These are phyloP conservation scores for Chionographis japonica DNA, from an alignment of 106 monocot species.

Conservation along the genomic window DNA sequence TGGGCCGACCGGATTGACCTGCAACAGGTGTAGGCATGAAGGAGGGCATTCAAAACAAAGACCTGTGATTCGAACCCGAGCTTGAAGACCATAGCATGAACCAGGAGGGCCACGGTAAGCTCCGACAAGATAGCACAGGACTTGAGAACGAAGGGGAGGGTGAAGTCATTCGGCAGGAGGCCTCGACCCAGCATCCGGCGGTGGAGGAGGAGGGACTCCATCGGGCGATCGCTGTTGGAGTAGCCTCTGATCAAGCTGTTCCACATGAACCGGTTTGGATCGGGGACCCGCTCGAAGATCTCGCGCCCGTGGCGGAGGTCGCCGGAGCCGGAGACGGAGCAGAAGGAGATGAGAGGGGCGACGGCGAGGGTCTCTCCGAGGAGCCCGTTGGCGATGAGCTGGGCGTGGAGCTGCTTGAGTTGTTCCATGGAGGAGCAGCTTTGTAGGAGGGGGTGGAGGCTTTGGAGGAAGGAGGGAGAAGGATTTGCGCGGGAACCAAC, in stretches of 20 bases:
- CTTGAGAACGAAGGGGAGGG: conserved; percentile 69
- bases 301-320: conserved; percentile 38
- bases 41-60: conserved; percentile 63
- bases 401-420: conserved; percentile 27
- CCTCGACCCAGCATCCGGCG: conserved; percentile 42
- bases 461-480: too few species aligned
- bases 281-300: conserved; percentile 27
- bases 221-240: conserved; percentile 15
- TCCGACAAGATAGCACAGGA: conserved; percentile 23
- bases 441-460: conserved; percentile 15
- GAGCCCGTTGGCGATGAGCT: conserved; percentile 20
- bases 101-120: conserved; percentile 1
- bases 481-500: too few species aligned
- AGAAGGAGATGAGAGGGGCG: conserved; percentile 36
- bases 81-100: conserved; percentile 45
- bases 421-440: conserved; percentile 29
- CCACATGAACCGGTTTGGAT: conserved; percentile 55
- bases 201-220: conserved; percentile 36
- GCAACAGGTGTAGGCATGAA: conserved; percentile 33
- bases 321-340: conserved; percentile 27
- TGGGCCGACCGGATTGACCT: conserved; percentile 15
- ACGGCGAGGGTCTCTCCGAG: conserved; percentile 5
- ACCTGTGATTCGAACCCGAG: conserved; percentile 56
- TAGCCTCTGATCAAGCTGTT: conserved; percentile 59
- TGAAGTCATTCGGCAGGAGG: conserved; percentile 55